phyloP scores from a whole-genome alignment of 805 yeast genomes.

The Candida michaelii region DNA sequence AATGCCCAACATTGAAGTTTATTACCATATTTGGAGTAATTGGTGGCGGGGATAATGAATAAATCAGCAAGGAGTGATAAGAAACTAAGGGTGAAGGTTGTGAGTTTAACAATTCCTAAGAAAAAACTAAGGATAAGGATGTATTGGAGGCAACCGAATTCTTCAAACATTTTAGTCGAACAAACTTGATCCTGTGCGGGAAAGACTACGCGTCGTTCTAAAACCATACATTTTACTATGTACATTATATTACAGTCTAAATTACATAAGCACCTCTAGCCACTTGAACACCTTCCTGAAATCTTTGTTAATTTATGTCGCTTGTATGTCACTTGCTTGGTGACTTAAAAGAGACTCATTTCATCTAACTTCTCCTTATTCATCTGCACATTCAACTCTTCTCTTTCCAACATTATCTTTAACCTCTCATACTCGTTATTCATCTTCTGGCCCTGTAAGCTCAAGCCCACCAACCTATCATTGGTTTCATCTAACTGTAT shows the following conservation, averaged over 20 bases:
- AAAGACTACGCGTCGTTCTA: neutral
- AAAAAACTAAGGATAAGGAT: slow-evolving; percentile 38
- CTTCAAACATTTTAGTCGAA: slow-evolving; percentile 7
- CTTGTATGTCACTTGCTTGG: no score
- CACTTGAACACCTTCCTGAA: no score
- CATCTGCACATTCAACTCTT: slow-evolving; percentile 35
- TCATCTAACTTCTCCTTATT: slow-evolving; percentile 52
- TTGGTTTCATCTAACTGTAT: slow-evolving; percentile 26
- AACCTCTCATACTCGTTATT: slow-evolving; percentile 18
- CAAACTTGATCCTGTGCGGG: no score
- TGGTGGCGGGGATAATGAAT: slow-evolving; percentile 53
- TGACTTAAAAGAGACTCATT: slow-evolving; percentile 28
- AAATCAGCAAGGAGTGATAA: slow-evolving; percentile 57
- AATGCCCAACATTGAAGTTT: slow-evolving; percentile 81
- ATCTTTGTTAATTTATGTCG: no score
- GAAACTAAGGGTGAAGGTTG: slow-evolving; percentile 50
- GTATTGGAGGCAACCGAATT: slow-evolving; percentile 15
- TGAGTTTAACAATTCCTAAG: slow-evolving; percentile 64
- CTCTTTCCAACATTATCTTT: slow-evolving; percentile 28
- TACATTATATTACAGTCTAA: no score
- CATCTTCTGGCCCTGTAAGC: slow-evolving; percentile 23
- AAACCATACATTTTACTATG: no score
- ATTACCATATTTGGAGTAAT: slow-evolving; percentile 74
- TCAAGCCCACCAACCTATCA: slow-evolving; percentile 25
- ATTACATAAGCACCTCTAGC: no score